Base-by-base conservation (phyloP, 345 rosid species). In the Erucastrum elatum region DNA sequence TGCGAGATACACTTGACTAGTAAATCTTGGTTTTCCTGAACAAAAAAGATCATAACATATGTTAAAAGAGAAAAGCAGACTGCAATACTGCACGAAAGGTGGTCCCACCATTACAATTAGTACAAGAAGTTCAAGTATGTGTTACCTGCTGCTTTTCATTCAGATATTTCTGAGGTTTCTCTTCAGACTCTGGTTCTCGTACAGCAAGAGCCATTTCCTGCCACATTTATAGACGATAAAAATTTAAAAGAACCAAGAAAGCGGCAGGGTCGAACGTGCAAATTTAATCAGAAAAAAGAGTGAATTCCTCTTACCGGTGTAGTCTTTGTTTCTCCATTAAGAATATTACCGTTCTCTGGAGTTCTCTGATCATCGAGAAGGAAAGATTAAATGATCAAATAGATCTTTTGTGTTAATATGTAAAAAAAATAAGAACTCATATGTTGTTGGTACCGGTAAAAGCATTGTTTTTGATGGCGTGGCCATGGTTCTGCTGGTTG, bases 161-260 rank as follows among this genome's bases (percentile, higher is more conserved):
- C 26, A 95, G 96, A 70, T 86, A 83, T 77, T 95, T 95, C 84
- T 93, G 99, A 68, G 99, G 99, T 75, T 90, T 95, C 80, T 93
- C 98, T 84, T 95, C 99, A 30, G 97, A 93, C 81, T 93, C 99
- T 70, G 96, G 97, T 72, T 92, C 99, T 35, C 98, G 94, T 26
- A 86, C 72, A 76, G 90, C 80, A 75, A 85, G 85, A 77, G 89
- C 35, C 84, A 77, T 84, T 65, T 89, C 97, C 98, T 95, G 87
- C 66, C 65, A 73, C 64, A 77, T 13, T n/a, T 6, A 59, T 46
- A 58, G 64, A 53, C 1, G 35, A 73, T 70, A 72, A 27, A 2
- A 1, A 27, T 27, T 27, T 27, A n/a, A 27, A 1, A 68, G 11
- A 21, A 75, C 63, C 66, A 63, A 73, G 80, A 68, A 37, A 64